Base-by-base conservation (phyloP, 2,329 filamentous ascomycete genomes). In the Canariomyces notabilis region DNA sequence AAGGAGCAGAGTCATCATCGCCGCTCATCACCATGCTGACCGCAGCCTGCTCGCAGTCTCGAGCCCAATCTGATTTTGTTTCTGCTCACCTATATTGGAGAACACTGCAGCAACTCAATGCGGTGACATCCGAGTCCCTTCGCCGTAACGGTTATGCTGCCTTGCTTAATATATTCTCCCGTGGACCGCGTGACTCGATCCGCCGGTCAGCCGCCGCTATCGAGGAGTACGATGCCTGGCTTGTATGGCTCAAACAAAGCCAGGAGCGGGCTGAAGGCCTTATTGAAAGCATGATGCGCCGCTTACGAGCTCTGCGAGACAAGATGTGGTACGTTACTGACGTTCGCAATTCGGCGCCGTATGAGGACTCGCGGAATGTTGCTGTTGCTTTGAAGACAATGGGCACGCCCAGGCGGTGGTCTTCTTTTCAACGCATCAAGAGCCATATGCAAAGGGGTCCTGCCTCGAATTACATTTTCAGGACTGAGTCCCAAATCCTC, bases 261-360 rank as follows among this genome's bases (percentile, higher is more conserved):
- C 83, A 91, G 58, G 85, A 89, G 58, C 79, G 85, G 3, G 82
- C 89, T 38, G 87, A 91, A 57, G 77, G 75, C 2, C 76, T 81
- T 11, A 83, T 90, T 29, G 84, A 89, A 33, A 75, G 80, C 5
- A 87, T 89, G 79, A 85, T 88, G 75, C 74, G 75, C 48, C 80
- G 80, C 5, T 74, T 93, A 31, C 80, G 83, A 47, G 82, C 85
- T 18, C 74, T 96, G 32, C 81, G 93, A 34, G 87, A 95, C 64
- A 97, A 97, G 73, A 95, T 97, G 87, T 98, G 93, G 93, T 98
- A 95, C 63, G 87, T 93, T 50, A 91, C 87, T 1, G 89, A 96
- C 64, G 90, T 97, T 21, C 85, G 88, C 52, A 90, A 91, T 58
- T 96, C 93, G 4, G 86, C 83, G 39, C 81, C 83, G 8, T 97